Percentiles rank a stretch among this genome's conserved stretches.
Conservation (phyloP, 2,329 filamentous ascomycete genomes). For the Colletotrichum sp. region DNA sequence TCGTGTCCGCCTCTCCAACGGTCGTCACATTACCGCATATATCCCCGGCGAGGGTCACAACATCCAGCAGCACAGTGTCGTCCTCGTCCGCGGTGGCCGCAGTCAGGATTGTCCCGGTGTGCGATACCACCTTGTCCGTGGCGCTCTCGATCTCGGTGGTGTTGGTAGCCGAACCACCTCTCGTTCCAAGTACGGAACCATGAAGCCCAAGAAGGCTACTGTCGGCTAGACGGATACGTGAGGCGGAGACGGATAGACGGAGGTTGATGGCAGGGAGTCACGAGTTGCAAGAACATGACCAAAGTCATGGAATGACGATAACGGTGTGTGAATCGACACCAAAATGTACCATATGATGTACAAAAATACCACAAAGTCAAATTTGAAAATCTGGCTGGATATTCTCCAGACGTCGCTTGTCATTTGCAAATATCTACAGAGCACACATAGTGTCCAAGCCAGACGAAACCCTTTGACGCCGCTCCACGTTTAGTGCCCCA, state of each 20-base stretch:
- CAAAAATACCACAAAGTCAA: not conserved
- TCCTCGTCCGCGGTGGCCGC: constrained; percentile 91
- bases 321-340: not conserved
- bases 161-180: constrained; percentile 84
- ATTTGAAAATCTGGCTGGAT: not conserved
- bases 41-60: constrained; percentile 98
- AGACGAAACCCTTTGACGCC: constrained; percentile 21
- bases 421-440: constrained; percentile 16
- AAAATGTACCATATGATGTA: constrained; percentile 8
- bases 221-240: constrained; percentile 42
- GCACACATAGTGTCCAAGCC: constrained; percentile 17
- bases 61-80: constrained; percentile 97
- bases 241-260: not conserved
- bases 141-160: constrained; percentile 91
- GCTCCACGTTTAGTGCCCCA: constrained; percentile 13
- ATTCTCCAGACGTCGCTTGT: not conserved
- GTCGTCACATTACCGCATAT: constrained; percentile 88
- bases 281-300: not conserved
- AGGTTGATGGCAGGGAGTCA: not conserved
- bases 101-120: constrained; percentile 98
- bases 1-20: constrained; percentile 85
- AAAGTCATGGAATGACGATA: not conserved
- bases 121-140: constrained; percentile 90
- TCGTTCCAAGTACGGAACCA: constrained; percentile 96
- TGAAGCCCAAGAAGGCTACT: constrained; percentile 90